Percentiles rank a stretch among this genome's conserved stretches.
phyloP scores from a whole-genome alignment of 805 yeast genomes.

The Yarrowia osloensis region DNA sequence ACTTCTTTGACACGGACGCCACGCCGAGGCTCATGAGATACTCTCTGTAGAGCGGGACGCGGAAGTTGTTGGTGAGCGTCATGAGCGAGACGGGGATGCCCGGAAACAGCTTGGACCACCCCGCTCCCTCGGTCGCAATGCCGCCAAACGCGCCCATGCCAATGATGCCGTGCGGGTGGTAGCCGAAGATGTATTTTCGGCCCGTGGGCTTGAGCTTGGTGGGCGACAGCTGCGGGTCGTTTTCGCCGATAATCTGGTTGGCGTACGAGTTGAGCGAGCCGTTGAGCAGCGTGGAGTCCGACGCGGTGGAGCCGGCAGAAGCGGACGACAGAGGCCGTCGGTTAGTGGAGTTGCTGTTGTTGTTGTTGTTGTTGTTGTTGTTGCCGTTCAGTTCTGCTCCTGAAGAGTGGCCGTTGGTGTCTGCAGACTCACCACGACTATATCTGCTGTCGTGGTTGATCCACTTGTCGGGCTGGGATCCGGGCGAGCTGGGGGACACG shows the following conservation, averaged over 20 bases:
- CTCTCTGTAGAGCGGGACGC: constrained; percentile 85
- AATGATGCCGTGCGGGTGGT: constrained; percentile 96
- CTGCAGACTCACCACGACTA: constrained; percentile 11
- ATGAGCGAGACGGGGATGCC: constrained; percentile 78
- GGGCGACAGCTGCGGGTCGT: constrained; percentile 50
- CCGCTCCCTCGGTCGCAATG: constrained; percentile 78
- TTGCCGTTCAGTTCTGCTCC: constrained; percentile 13
- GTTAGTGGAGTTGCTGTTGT: neutral
- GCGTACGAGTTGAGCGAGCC: constrained; percentile 23
- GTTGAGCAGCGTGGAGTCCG: constrained; percentile 21
- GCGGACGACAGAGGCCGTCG: constrained; percentile 24
- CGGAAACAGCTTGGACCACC: constrained; percentile 69
- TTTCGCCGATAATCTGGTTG: constrained; percentile 22
- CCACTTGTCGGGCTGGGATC: constrained; percentile 28
- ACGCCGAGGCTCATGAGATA: constrained; percentile 79
- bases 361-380: constrained; percentile 1
- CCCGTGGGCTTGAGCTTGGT: constrained; percentile 38
- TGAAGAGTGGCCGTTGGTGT: constrained; percentile 4
- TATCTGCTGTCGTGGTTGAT: constrained; percentile 28
- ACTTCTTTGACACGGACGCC: constrained; percentile 76
- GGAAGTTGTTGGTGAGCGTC: constrained; percentile 81
- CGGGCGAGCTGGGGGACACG: constrained; percentile 25
- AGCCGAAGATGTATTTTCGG: constrained; percentile 75
- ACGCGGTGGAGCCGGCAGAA: constrained; percentile 13
- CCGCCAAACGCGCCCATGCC: constrained; percentile 89